A percentile compares a stretch with the other conserved stretches of the same genome.
phyloP scores from a whole-genome alignment of 495 filamentous ascomycete species.

The Astrocystis sublimbata region DNA sequence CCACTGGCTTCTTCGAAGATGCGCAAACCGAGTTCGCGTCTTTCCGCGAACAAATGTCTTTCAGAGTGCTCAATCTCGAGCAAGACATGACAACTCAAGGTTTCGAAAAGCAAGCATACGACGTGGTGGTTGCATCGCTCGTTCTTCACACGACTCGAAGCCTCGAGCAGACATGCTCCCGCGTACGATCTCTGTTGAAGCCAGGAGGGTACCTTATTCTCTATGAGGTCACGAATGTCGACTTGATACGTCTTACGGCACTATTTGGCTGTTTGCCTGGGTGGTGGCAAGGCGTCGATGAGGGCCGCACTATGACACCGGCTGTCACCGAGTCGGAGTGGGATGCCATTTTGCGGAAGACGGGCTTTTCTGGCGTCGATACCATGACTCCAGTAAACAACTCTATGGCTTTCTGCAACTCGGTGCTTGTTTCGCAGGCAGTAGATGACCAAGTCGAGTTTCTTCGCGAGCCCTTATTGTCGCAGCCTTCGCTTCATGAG shows the following conservation, averaged over 20 bases:
- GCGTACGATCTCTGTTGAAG: constrained; percentile 43
- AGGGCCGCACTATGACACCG: constrained; percentile 37
- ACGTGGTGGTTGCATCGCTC: constrained; percentile 44
- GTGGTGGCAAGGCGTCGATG: constrained; percentile 49
- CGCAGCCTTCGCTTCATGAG: no score
- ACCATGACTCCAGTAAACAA: not conserved
- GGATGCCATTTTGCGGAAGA: constrained; percentile 34
- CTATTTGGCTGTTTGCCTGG: constrained; percentile 41
- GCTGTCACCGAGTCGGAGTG: constrained; percentile 33
- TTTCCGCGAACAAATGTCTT: constrained; percentile 39
- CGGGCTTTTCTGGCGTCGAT: constrained; percentile 49
- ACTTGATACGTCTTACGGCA: constrained; percentile 27
- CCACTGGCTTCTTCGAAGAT: constrained; percentile 36
- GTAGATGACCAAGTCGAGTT: not conserved
- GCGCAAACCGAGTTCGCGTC: constrained; percentile 9
- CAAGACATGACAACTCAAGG: constrained; percentile 40
- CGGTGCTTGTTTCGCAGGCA: not conserved
- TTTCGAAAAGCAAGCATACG: constrained; percentile 43
- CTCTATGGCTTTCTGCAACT: not conserved
- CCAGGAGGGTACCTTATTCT: constrained; percentile 52
- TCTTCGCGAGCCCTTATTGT: not conserved
- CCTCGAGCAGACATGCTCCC: constrained; percentile 37
- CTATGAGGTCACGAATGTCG: constrained; percentile 39
- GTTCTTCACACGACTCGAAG: constrained; percentile 48
- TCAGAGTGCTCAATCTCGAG: constrained; percentile 44